Percentiles rank a stretch among this genome's conserved stretches.
Evolutionary conservation across 306 rosid genomes (phyloP).

Genomic region (Trichosanthes truncata): DNA sequence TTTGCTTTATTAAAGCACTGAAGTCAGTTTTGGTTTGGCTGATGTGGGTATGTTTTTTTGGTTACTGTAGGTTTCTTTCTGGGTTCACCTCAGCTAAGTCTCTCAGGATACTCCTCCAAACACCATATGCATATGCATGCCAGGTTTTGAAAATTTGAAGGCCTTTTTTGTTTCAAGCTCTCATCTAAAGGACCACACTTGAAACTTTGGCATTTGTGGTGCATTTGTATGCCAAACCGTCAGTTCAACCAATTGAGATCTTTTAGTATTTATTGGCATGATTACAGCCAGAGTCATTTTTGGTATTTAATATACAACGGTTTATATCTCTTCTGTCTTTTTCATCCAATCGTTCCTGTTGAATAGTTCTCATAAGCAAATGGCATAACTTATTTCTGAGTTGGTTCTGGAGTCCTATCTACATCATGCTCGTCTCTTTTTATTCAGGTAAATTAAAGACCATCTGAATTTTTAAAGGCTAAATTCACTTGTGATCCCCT

Average conservation of each 20-base stretch:
- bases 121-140: background rate
- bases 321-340: background rate
- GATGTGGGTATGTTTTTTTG: background rate
- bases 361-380: too few species aligned
- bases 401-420: background rate
- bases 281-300: background rate
- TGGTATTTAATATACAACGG: background rate
- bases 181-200: background rate
- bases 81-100: background rate
- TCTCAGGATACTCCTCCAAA: background rate
- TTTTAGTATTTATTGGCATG: background rate
- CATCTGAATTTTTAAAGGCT: too few species aligned
- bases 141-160: background rate
- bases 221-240: background rate
- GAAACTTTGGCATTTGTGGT: background rate
- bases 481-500: too few species aligned
- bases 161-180: background rate
- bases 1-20: background rate
- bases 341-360: background rate
- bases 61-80: background rate
- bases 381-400: background rate
- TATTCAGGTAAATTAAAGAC: too few species aligned
- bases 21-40: background rate
- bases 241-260: background rate
- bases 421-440: background rate